phyloP scores from a whole-genome alignment of 2,329 filamentous ascomycete genomes.

The Graphium sp. region DNA sequence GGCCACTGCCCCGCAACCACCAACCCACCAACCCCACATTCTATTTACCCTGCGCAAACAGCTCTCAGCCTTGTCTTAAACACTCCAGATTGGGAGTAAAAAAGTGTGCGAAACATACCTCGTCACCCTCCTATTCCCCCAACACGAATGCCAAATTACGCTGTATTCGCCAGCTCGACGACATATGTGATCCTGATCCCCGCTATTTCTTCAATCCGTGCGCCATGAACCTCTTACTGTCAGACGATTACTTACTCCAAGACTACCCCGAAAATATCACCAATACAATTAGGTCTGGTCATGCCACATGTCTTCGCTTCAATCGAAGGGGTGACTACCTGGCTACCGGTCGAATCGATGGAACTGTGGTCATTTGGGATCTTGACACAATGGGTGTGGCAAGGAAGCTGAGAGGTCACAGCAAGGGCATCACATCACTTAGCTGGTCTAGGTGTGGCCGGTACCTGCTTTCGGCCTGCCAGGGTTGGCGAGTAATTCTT shows the following conservation, averaged over 20 bases:
- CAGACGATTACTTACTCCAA: constrained; percentile 47
- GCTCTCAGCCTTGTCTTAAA: no score
- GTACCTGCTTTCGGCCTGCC: constrained; percentile 81
- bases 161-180: no score
- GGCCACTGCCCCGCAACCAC: no score
- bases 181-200: background rate
- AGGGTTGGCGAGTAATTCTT: constrained; percentile 91
- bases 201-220: background rate
- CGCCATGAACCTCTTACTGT: constrained; percentile 45
- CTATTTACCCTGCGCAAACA: no score
- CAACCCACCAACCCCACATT: no score
- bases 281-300: constrained; percentile 62
- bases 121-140: no score
- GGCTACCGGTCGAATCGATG: constrained; percentile 84
- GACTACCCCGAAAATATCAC: constrained; percentile 87
- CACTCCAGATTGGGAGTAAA: no score
- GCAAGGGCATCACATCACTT: constrained; percentile 79
- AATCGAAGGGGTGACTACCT: constrained; percentile 89
- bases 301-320: constrained; percentile 61
- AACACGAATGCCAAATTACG: no score
- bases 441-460: constrained; percentile 90
- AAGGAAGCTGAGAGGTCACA: constrained; percentile 84
- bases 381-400: constrained; percentile 95
- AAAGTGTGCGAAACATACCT: no score
- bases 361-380: constrained; percentile 90